Evolutionary conservation across 2,329 filamentous ascomycete species (phyloP).

Genomic region (Xylaria polymorpha): DNA sequence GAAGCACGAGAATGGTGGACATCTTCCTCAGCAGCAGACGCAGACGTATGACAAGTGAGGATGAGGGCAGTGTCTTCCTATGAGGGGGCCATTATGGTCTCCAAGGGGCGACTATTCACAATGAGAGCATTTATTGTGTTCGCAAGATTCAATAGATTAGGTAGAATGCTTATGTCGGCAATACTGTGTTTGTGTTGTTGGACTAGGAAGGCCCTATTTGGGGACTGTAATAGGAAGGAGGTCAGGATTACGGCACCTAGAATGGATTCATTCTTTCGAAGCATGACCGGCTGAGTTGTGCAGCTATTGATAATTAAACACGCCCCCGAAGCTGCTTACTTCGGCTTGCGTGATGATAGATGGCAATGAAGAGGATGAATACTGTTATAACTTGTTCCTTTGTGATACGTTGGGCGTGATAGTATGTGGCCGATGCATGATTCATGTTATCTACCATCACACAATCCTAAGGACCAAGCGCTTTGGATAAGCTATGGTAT

Average conservation of each 20-base stretch:
- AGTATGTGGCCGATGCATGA: background rate
- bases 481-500: no score
- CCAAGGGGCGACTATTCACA: background rate
- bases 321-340: background rate
- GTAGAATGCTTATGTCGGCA: slow-evolving; percentile 2
- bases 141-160: background rate
- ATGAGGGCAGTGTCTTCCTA: slow-evolving; percentile 52
- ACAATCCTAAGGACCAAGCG: no score
- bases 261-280: background rate
- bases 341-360: background rate
- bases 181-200: slow-evolving; percentile 3
- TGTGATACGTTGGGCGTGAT: background rate
- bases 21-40: slow-evolving; percentile 63
- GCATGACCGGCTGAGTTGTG: background rate
- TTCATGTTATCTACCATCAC: no score
- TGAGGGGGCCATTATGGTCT: slow-evolving; percentile 35
- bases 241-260: background rate
- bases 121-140: background rate
- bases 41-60: slow-evolving; percentile 55
- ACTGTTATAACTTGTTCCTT: background rate
- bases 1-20: slow-evolving; percentile 66
- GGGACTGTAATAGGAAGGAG: background rate
- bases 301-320: background rate
- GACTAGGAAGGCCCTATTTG: background rate
- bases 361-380: background rate